Conservation (phyloP, 768 basidiomycete species). For the Paxillus ammoniavirescens region DNA sequence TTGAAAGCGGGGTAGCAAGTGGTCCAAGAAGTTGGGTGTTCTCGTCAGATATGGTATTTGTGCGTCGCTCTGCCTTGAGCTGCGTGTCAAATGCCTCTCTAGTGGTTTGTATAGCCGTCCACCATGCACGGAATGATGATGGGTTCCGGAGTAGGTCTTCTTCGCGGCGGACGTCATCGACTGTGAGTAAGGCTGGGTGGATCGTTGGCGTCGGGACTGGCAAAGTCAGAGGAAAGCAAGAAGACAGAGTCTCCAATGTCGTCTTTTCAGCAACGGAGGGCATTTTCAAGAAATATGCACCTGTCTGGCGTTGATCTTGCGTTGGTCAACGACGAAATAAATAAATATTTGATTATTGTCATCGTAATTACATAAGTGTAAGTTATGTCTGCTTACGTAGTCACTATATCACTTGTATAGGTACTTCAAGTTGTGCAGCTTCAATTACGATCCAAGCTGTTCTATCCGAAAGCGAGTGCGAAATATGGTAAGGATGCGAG, state of each 20-base stretch:
- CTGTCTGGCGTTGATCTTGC: neutral
- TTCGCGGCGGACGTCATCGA: conserved; percentile 81
- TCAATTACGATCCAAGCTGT: neutral
- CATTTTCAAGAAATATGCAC: conserved; percentile 37
- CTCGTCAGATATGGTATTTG: conserved; percentile 47
- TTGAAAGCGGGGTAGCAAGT: conserved; percentile 67
- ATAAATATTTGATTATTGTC: neutral
- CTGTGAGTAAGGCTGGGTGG: conserved; percentile 70
- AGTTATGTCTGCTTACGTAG: neutral
- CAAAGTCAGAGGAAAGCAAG: conserved; percentile 78
- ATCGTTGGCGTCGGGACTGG: conserved; percentile 82
- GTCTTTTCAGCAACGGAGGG: conserved; percentile 53
- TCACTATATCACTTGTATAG: neutral
- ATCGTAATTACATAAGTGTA: neutral
- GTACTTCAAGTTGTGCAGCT: neutral
- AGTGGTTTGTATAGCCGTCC: conserved; percentile 76
- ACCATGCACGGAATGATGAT: conserved; percentile 90
- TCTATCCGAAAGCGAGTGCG: neutral
- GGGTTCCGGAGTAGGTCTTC: conserved; percentile 94
- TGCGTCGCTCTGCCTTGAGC: conserved; percentile 53
- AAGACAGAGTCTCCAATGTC: conserved; percentile 48
- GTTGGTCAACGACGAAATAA: neutral
- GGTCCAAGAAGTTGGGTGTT: conserved; percentile 68
- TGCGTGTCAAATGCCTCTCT: conserved; percentile 61
- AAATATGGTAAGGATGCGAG: conserved; percentile 25